Evolutionary conservation across 2,329 filamentous ascomycete genomes (phyloP).

Genomic region (Aspergillus glaucus): DNA sequence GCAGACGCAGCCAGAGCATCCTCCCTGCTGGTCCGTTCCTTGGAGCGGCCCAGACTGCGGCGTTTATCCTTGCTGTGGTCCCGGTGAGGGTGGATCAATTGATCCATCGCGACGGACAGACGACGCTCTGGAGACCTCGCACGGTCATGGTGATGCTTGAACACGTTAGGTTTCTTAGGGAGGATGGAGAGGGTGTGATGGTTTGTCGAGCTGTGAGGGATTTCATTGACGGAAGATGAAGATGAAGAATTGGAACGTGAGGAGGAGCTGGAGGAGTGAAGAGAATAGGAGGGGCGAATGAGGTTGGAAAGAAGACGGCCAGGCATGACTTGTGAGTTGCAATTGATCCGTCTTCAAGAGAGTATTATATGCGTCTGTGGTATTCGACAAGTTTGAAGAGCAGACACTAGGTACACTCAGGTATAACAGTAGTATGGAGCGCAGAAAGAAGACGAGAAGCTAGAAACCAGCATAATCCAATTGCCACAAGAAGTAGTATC

Average conservation of each 20-base stretch:
- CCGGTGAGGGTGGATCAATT: slow-evolving; percentile 37
- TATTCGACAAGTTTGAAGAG: too few relatives aligned
- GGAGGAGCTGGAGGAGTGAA: slow-evolving; percentile 22
- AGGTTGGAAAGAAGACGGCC: slow-evolving; percentile 36
- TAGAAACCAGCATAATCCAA: neutral
- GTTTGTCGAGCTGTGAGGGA: slow-evolving; percentile 9
- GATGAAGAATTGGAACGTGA: slow-evolving; percentile 32
- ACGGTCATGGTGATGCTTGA: slow-evolving; percentile 19
- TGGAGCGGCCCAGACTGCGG: slow-evolving; percentile 32
- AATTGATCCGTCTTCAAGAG: too few relatives aligned
- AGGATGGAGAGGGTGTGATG: neutral
- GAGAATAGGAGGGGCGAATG: slow-evolving; percentile 28
- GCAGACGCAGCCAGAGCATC: slow-evolving; percentile 37
- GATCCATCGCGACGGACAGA: slow-evolving; percentile 39
- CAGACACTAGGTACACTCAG: too few relatives aligned
- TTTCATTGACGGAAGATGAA: slow-evolving; percentile 33
- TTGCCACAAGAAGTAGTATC: neutral
- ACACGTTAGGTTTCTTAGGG: slow-evolving; percentile 21
- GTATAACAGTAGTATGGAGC: too few relatives aligned
- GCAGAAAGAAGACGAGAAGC: too few relatives aligned
- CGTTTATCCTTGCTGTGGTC: slow-evolving; percentile 39
- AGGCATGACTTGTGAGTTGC: slow-evolving; percentile 22
- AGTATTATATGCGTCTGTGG: too few relatives aligned
- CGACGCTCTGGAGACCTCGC: slow-evolving; percentile 35
- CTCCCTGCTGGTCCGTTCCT: slow-evolving; percentile 28